Evolutionary conservation across 2,329 filamentous ascomycete genomes (phyloP).

Genomic region (Cucurbitaria berberidis): DNA sequence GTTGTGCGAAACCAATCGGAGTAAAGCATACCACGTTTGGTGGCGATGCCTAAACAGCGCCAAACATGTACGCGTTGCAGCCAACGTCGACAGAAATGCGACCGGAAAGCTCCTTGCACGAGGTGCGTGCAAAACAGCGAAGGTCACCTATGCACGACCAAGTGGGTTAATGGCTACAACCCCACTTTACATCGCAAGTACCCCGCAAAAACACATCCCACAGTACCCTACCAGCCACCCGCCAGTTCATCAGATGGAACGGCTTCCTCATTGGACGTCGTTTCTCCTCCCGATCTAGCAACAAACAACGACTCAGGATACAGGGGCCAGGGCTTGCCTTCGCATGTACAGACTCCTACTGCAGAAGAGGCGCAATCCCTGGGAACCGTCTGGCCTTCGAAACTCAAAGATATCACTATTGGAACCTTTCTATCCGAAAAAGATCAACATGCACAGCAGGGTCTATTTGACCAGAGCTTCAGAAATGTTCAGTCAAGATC

Average conservation of each 20-base stretch:
- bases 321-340: background rate
- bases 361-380: conserved; percentile 3
- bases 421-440: conserved; percentile 31
- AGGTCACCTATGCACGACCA: conserved; percentile 40
- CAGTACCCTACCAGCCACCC: conserved; percentile 3
- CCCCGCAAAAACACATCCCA: conserved; percentile 13
- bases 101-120: conserved; percentile 34
- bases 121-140: conserved; percentile 43
- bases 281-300: conserved; percentile 6
- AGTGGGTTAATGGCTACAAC: conserved; percentile 43
- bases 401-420: conserved; percentile 34
- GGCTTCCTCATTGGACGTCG: conserved; percentile 13
- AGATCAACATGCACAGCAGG: conserved; percentile 20
- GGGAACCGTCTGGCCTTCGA: conserved; percentile 21
- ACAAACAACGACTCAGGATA: conserved; percentile 1
- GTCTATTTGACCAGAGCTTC: conserved; percentile 23
- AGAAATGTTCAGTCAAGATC: conserved; percentile 18
- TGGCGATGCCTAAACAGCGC: conserved; percentile 39
- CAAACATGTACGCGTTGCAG: conserved; percentile 40
- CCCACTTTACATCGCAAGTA: conserved; percentile 41
- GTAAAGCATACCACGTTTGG: background rate
- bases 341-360: background rate
- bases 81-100: conserved; percentile 41
- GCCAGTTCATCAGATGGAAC: conserved; percentile 13
- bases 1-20: background rate